These are phyloP conservation scores for Candida sanyaensis DNA, from an alignment of 1,139 yeast genomes.

Conservation along the genomic window DNA sequence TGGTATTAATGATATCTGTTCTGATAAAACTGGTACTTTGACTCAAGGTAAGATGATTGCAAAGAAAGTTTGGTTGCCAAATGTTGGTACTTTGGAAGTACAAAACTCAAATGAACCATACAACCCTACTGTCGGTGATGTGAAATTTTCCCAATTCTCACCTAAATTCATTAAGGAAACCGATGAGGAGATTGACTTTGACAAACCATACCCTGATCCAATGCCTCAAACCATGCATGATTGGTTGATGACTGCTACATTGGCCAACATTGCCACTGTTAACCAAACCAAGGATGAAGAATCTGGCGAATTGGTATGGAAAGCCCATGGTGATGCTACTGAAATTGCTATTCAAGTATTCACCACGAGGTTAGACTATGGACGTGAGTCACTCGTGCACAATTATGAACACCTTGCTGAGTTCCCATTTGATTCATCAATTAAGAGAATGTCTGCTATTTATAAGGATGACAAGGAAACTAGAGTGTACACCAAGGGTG, in stretches of 20 bases:
- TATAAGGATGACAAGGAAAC: constrained; percentile 41
- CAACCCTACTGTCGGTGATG: constrained; percentile 68
- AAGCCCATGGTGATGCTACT: constrained; percentile 83
- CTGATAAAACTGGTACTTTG: constrained; percentile 53
- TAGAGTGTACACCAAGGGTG: constrained; percentile 69
- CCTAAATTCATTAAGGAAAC: constrained; percentile 41
- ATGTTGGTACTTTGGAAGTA: constrained; percentile 65
- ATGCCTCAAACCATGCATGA: constrained; percentile 27
- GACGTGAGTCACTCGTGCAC: constrained; percentile 44
- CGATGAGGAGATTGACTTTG: constrained; percentile 40
- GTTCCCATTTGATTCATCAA: constrained; percentile 77
- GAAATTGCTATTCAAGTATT: constrained; percentile 83
- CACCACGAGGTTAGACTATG: constrained; percentile 54
- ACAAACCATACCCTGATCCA: constrained; percentile 24
- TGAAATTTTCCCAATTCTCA: constrained; percentile 40
- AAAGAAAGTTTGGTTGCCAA: constrained; percentile 75
- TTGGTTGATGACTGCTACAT: constrained; percentile 63
- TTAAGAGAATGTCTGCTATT: constrained; percentile 73
- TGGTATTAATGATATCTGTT: constrained; percentile 78
- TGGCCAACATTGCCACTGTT: constrained; percentile 74
- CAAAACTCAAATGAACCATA: constrained; percentile 66
- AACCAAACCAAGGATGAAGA: constrained; percentile 29
- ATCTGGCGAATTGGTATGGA: constrained; percentile 50
- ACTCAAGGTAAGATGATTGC: constrained; percentile 83
- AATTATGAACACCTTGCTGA: constrained; percentile 51